Evolutionary conservation across 1,284 basidiomycete genomes (phyloP), one percentile per base, ranked within the genome.

Genomic region (Taiwanofungus camphoratus): DNA sequence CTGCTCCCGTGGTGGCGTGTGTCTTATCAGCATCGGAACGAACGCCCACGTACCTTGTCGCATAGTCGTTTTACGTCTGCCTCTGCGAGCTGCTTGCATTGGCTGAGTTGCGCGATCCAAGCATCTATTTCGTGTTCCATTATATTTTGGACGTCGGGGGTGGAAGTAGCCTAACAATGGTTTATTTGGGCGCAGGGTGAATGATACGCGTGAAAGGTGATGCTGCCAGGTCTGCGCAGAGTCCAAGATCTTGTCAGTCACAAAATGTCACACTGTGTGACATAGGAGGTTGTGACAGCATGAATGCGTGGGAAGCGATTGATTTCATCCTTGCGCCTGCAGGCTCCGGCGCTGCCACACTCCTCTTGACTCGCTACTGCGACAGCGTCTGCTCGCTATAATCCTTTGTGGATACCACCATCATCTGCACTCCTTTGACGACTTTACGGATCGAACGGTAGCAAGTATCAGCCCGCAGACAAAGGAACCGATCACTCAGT

Each of bases 51-150:
- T 59, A 93, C 94, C 87, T 97, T 99, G 77, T 99, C 95, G 73
- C 96, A 99, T 54, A 99, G 78, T 65, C 86, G 85, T 79, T 98
- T 98, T 51, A 99, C 92, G 68, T 99, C 95, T 21, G 80, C 77
- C 70, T 99, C 96, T 48, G 89, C 77, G 51, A 99, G 82, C 59
- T 97, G 96, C 68, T 99, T 98, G 77, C 96, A 99, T 62, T 96
- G 89, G 69, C 87, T 87, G 54, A 99, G 82, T 67, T 98, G 93
- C 53, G 92, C 82, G 65, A 99, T 95, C 96, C 96, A 97, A 51
- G 74, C 78, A 70, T 95, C 92, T 66, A 91, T 78, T 79, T 91
- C 87, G 66, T 75, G 74, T 71, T 87, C 84, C 82, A 85, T 85
- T 61, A 39, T 62, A 57, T 58, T 56, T 55, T 52, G 41, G 19